These are phyloP conservation scores for Diplocarpon rosae DNA, from an alignment of 2,329 filamentous ascomycete species.

Conservation along the genomic window DNA sequence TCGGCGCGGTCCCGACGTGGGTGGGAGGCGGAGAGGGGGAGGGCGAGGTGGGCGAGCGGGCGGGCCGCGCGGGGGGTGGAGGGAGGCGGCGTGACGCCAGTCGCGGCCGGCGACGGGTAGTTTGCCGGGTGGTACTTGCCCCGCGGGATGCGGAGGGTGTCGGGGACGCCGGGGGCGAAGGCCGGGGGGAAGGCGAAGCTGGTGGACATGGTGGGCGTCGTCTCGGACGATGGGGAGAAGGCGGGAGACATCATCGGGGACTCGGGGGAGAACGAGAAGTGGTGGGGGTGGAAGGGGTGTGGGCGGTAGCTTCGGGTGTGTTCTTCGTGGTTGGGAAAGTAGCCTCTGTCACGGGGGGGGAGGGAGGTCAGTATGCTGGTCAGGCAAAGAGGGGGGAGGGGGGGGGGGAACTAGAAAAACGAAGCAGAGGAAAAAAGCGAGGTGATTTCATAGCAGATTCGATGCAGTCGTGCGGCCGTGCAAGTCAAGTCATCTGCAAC, in stretches of 20 bases:
- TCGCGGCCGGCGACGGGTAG: constrained; percentile 35
- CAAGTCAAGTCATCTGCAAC: too few species aligned
- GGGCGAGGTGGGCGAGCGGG: neutral
- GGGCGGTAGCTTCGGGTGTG: constrained; percentile 23
- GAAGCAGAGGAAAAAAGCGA: too few species aligned
- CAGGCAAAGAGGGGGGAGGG: neutral
- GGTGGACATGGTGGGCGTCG: constrained; percentile 7
- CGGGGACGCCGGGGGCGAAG: constrained; percentile 8
- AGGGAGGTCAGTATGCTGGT: neutral
- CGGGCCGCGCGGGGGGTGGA: constrained; percentile 2
- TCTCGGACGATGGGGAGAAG: constrained; percentile 23
- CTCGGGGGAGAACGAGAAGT: constrained; percentile 37
- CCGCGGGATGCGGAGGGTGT: constrained; percentile 34
- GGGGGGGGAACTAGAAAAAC: neutral
- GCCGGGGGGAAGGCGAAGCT: constrained; percentile 5
- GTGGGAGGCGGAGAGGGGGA: neutral
- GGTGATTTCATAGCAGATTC: too few species aligned
- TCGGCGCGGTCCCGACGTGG: neutral
- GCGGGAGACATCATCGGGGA: constrained; percentile 5
- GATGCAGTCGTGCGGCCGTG: too few species aligned
- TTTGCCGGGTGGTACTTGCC: constrained; percentile 56
- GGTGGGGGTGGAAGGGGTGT: constrained; percentile 25
- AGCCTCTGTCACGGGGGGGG: constrained; percentile 37
- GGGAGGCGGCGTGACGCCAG: constrained; percentile 16
- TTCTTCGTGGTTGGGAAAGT: constrained; percentile 51